Base-by-base conservation (phyloP, 2,329 filamentous ascomycete species). In the Phialemonium atrogriseum region DNA sequence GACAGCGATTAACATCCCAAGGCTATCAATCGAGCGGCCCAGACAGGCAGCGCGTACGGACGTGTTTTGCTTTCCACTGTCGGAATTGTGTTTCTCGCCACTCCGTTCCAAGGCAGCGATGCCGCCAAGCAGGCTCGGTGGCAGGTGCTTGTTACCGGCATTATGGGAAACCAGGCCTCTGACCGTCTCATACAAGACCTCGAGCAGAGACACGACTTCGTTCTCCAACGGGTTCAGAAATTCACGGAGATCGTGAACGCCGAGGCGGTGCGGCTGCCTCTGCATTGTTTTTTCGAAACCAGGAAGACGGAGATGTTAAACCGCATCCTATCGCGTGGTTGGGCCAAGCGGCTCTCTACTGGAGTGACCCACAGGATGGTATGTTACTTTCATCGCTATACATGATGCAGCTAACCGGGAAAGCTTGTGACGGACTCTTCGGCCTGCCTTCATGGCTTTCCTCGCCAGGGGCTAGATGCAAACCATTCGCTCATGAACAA, bases 51-150 rank as follows among this genome's bases (percentile, higher is more conserved):
- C 15, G 19, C 25, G 19, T 43, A 45, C 25, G 33, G 35, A 17
- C 34, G 27, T 19, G 37, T 46, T 30, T 40, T 46, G 16, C 32
- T 26, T 24, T 36, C 24, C 32, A 44, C 42, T 3, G 34, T 37
- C 14, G 44, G 42, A n/a, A 32, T 43, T 15, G 24, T 45, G 18
- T 46, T 45, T 30, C 32, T 46, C 22, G 44, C 39, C n/a, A 46
- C 44, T 20, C 44, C 42, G 14, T 46, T 45, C 19, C 23, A 7
- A 9, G 41, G 44, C 16, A 46, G 35, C 13, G 38, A 41, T 32
- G 44, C 37, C 25, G 39, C 40, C 13, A 8, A 29, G 17, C 27
- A 36, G 27, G 42, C 38, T n/a, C 32, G 24, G 23, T 46, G 38
- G 42, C 30, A 36, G 5, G 34, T 40, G 11, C 22, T 39, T 12